Evolutionary conservation across 805 yeast genomes (phyloP), one percentile per base, ranked within the genome.

Genomic region (Metschnikowia similis): DNA sequence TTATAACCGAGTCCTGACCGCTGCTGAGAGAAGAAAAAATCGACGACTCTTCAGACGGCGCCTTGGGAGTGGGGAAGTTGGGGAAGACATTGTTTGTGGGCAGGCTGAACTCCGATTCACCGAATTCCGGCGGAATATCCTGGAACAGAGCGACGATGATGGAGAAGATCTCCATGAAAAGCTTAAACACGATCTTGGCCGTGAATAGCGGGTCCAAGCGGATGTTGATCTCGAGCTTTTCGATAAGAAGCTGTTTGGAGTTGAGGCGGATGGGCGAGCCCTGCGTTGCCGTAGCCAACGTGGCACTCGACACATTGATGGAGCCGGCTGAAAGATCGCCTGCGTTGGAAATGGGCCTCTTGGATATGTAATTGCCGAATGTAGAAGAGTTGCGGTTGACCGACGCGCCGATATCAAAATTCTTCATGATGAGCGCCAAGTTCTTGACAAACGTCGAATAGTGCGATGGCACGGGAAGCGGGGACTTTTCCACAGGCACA

Each of bases 141-240:
- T 40, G 42, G 41, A 68, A 44, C 58, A 66, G 70, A n/a, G 52
- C 51, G 47, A 58, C 56, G 17, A 73, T 49, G 8, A 63, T 62
- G 14, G 53, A 53, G 40, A 63, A 65, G 29, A 72, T 60, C 47
- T 56, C 58, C 13, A 62, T 46, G 4, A 72, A 46, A 35, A 73
- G 52, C 53, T 65, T 59, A 29, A 72, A 55, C 42, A 69, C 58
- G 41, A 66, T 66, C 53, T 69, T 71, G 57, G 63, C 67, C 8
- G 70, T 69, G 54, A 73, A 74, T 38, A 73, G 55, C 17, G 60
- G 65, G 54, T 74, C 78, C 45, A 74, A 61, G 29, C 63, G 56
- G 40, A 73, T 72, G 49, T 72, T 74, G 42, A 73, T 70, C 52
- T 74, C 78, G 38, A 74, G 59, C 57, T 73, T 74, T 50, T 74